Percentiles rank a stretch among this genome's conserved stretches.
Evolutionary conservation across 768 basidiomycete genomes (phyloP).

Genomic region (Ramaria rubella): DNA sequence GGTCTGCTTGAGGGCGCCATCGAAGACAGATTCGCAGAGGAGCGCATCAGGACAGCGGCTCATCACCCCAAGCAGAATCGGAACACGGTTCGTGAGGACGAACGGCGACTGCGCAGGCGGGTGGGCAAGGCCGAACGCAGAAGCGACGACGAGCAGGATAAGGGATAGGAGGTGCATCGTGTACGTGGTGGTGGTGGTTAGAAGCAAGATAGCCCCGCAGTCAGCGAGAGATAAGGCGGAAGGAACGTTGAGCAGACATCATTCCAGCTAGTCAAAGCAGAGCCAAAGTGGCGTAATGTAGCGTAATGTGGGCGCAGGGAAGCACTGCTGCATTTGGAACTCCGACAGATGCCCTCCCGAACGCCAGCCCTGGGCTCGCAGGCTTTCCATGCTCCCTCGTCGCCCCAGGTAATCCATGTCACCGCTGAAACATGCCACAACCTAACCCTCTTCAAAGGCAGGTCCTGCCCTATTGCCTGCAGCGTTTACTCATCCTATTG

Average conservation of each 20-base stretch:
- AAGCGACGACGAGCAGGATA: background rate
- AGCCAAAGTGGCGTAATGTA: too few relatives aligned
- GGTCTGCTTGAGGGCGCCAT: constrained; percentile 59
- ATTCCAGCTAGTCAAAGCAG: too few relatives aligned
- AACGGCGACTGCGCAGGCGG: background rate
- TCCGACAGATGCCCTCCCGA: constrained; percentile 1
- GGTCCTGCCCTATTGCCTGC: constrained; percentile 11
- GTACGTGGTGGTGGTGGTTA: background rate
- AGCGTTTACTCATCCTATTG: background rate
- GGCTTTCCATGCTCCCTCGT: constrained; percentile 1
- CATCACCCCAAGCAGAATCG: constrained; percentile 55
- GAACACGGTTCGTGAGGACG: constrained; percentile 25
- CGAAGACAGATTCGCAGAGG: constrained; percentile 71
- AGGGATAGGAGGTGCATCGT: background rate
- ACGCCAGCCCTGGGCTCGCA: constrained; percentile 4
- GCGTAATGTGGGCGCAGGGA: too few relatives aligned
- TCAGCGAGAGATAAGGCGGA: too few relatives aligned
- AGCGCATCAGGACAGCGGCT: constrained; percentile 77
- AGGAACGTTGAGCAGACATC: too few relatives aligned
- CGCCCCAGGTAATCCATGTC: constrained; percentile 63
- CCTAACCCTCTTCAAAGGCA: constrained; percentile 74
- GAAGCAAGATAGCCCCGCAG: too few relatives aligned
- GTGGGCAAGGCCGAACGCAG: background rate
- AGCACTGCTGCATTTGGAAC: background rate
- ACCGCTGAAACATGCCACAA: constrained; percentile 68